A percentile compares a stretch with the other conserved stretches of the same genome.
These are phyloP conservation scores for Penicillium sp. DNA, from an alignment of 2,329 filamentous ascomycete species.

Conservation along the genomic window DNA sequence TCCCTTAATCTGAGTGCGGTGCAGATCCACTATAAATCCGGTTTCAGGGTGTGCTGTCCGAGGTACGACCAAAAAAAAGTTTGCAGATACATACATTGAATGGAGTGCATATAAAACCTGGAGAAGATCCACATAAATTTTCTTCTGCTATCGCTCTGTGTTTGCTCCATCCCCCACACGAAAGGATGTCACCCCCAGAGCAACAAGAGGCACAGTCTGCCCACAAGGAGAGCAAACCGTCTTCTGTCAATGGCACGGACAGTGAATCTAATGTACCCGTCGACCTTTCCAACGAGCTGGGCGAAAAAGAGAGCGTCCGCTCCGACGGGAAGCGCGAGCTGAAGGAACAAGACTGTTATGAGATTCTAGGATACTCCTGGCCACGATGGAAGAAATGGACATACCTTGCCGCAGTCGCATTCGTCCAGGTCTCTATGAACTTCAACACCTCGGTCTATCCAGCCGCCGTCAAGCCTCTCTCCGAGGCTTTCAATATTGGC, in stretches of 20 bases:
- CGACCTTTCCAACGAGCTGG: constrained; percentile 1
- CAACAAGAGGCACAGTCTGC: constrained; percentile 3
- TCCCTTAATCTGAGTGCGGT: background rate
- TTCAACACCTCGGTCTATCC: constrained; percentile 71
- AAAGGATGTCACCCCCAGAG: constrained; percentile 6
- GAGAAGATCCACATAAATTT: background rate
- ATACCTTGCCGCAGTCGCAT: constrained; percentile 57
- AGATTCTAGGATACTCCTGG: constrained; percentile 61
- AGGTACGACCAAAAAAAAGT: background rate
- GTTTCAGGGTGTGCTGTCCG: constrained; percentile 1
- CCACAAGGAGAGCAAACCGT: background rate
- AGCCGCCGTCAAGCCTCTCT: constrained; percentile 63
- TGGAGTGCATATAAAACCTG: constrained; percentile 3
- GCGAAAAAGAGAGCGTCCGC: constrained; percentile 21
- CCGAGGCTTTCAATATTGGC: constrained; percentile 64
- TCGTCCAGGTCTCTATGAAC: constrained; percentile 71
- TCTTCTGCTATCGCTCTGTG: background rate
- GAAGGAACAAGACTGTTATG: constrained; percentile 57
- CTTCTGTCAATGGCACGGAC: background rate
- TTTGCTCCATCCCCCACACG: background rate
- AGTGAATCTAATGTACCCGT: background rate
- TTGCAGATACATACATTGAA: background rate
- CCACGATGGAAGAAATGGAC: constrained; percentile 36
- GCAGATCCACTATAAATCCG: constrained; percentile 11
- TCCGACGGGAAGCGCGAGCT: constrained; percentile 32